Evolutionary conservation across 352 stramenopile species (phyloP).

Genomic region (Phytophthora cactorum): DNA sequence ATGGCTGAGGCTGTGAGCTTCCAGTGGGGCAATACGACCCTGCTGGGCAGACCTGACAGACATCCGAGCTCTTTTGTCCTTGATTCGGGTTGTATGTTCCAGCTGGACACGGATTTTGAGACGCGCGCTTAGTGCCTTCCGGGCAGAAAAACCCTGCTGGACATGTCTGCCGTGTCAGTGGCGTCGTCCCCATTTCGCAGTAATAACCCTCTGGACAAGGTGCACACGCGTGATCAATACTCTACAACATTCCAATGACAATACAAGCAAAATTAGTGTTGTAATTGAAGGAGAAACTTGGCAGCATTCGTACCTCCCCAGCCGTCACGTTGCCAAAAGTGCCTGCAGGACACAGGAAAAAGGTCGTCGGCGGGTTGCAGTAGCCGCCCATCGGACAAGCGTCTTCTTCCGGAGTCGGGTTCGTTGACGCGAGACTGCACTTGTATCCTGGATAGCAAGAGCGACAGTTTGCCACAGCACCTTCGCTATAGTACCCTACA

Average conservation of each 20-base stretch:
- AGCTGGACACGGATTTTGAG: slow-evolving; percentile 83
- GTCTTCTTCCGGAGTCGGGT: slow-evolving; percentile 77
- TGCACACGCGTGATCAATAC: slow-evolving; percentile 77
- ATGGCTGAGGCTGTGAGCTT: slow-evolving; percentile 51
- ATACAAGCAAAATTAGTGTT: slow-evolving; percentile 5
- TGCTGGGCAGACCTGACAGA: slow-evolving; percentile 64
- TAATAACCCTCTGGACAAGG: slow-evolving; percentile 78
- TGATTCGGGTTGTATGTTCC: slow-evolving; percentile 82
- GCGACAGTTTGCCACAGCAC: slow-evolving; percentile 67
- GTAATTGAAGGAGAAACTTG: background rate
- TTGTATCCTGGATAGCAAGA: slow-evolving; percentile 79
- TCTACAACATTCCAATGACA: slow-evolving; percentile 39
- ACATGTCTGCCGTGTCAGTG: slow-evolving; percentile 66
- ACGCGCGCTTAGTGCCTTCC: slow-evolving; percentile 62
- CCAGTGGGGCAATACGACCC: slow-evolving; percentile 75
- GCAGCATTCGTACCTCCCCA: slow-evolving; percentile 54
- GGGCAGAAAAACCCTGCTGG: slow-evolving; percentile 77
- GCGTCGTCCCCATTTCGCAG: slow-evolving; percentile 82
- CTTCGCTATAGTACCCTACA: slow-evolving; percentile 89
- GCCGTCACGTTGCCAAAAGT: slow-evolving; percentile 88
- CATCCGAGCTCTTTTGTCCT: slow-evolving; percentile 50
- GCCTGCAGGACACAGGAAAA: slow-evolving; percentile 87
- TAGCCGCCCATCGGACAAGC: slow-evolving; percentile 91
- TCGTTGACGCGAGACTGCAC: slow-evolving; percentile 79
- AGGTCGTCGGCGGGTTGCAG: slow-evolving; percentile 85